Evolutionary conservation across 1,284 basidiomycete genomes (phyloP), one percentile per base, ranked within the genome.

Genomic region (Cutaneotrichosporon sp.): DNA sequence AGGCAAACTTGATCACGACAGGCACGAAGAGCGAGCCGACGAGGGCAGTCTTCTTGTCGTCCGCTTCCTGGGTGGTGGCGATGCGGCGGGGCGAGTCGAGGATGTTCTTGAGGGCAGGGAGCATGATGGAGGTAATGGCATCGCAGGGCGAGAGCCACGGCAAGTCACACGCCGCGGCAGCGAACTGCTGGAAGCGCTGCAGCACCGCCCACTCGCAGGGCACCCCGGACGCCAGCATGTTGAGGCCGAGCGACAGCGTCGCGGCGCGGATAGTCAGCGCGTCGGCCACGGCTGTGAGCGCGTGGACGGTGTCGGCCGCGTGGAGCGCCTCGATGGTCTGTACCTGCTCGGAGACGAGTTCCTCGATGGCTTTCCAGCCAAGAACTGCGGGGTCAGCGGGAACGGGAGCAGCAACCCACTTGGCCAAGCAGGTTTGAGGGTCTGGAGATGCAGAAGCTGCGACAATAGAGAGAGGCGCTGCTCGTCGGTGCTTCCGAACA

Each of bases 171-270:
- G 67, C 65, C 0, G 72, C 67, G 11, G 72, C 72, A 4, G 75
- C 74, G 47, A 74, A 73, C 53, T 71, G 74, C 42, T 76, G 75
- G 58, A 78, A 74, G 6, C 69, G 59, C 51, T 78, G 76, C 4
- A 71, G 64, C 1, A 57, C 20, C 0, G 54, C 42, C 71, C 72
- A 78, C 1, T 64, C 56, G 27, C 74, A 69, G 1, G 56, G 38
- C 2, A 76, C 64, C 1, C 72, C 74, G 3, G 67, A 47, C 0
- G 76, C 63, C 4, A 78, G 56, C 73, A 76, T 75, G 38, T 74
- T 63, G 24, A 78, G 59, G 0, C 72, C 75, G 0, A 78, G 58
- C 1, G 71, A 62, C 7, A 75, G 38, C 3, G 73, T 58, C 3
- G 64, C 53, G 1, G 65, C 67, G 29, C 73, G 69, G 9, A 75